phyloP scores from a whole-genome alignment of 345 rosid genomes.

The Pelargonium nanum region DNA sequence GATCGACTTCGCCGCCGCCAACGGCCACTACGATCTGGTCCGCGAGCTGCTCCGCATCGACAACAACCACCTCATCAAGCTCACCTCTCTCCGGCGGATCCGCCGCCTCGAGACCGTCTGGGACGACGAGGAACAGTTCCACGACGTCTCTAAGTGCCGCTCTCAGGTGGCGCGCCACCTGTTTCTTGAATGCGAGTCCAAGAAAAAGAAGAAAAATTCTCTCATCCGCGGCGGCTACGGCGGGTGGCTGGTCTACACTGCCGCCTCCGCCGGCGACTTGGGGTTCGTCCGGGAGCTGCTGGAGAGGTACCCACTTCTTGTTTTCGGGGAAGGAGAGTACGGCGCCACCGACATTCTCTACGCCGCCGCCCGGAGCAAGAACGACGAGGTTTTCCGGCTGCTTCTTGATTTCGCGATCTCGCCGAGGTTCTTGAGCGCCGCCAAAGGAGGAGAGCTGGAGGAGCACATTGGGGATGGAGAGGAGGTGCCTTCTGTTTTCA shows the following conservation, averaged over 20 bases:
- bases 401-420: conserved; percentile 56
- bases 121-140: conserved; percentile 68
- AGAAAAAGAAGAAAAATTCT: conserved; percentile 39
- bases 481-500: conserved; percentile 52
- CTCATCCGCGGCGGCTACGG: conserved; percentile 70
- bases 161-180: conserved; percentile 63
- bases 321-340: conserved; percentile 91
- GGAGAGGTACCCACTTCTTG: conserved; percentile 57
- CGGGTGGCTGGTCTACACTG: conserved; percentile 88
- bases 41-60: conserved; percentile 78
- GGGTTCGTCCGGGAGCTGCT: conserved; percentile 56
- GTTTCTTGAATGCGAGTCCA: conserved; percentile 48
- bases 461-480: conserved; percentile 48
- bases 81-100: conserved; percentile 83
- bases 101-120: conserved; percentile 92
- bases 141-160: conserved; percentile 59
- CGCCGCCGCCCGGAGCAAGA: conserved; percentile 80
- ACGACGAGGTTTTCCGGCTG: conserved; percentile 47
- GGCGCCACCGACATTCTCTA: conserved; percentile 82
- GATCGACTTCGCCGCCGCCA: conserved; percentile 88
- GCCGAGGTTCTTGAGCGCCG: conserved; percentile 50
- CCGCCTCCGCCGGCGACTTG: conserved; percentile 89
- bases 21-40: conserved; percentile 80
- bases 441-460: conserved; percentile 35
- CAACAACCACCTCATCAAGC: conserved; percentile 73